Evolutionary conservation across 2,329 filamentous ascomycete genomes (phyloP).

Genomic region (Aspergillus pseudoglaucus): DNA sequence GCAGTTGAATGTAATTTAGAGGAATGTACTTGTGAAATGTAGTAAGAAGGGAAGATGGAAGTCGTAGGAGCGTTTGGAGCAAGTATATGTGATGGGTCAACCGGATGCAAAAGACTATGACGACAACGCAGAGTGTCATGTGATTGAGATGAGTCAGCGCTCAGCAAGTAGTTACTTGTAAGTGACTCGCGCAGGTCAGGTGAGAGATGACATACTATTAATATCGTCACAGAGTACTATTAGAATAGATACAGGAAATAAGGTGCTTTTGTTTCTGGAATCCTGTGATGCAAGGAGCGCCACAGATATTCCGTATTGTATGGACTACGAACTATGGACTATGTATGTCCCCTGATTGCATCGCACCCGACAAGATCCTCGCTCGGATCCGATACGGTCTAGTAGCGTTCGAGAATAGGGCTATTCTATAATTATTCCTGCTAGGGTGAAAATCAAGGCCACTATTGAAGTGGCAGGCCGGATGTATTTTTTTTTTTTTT

Average conservation of each 20-base stretch:
- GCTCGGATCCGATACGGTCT: too few relatives aligned
- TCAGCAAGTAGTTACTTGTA: not conserved
- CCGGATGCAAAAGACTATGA: constrained; percentile 2
- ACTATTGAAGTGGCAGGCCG: too few relatives aligned
- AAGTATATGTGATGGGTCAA: not conserved
- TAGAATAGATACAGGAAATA: not conserved
- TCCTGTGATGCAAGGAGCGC: not conserved
- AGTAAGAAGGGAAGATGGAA: not conserved
- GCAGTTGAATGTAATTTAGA: not conserved
- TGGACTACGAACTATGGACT: too few relatives aligned
- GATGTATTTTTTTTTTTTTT: too few relatives aligned
- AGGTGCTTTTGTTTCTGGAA: not conserved
- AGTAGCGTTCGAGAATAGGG: too few relatives aligned
- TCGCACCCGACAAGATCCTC: too few relatives aligned
- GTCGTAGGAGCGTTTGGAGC: not conserved
- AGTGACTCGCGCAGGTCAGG: not conserved
- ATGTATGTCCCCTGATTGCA: too few relatives aligned
- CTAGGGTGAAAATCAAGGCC: too few relatives aligned
- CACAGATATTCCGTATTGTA: not conserved
- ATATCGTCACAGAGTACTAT: not conserved
- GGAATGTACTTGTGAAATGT: not conserved
- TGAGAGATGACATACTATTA: not conserved
- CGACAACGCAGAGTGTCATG: not conserved
- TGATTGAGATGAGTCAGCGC: not conserved
- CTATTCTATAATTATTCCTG: too few relatives aligned